These are phyloP conservation scores for Zymoseptoria brevis DNA, from an alignment of 2,329 filamentous ascomycete species.

Conservation along the genomic window DNA sequence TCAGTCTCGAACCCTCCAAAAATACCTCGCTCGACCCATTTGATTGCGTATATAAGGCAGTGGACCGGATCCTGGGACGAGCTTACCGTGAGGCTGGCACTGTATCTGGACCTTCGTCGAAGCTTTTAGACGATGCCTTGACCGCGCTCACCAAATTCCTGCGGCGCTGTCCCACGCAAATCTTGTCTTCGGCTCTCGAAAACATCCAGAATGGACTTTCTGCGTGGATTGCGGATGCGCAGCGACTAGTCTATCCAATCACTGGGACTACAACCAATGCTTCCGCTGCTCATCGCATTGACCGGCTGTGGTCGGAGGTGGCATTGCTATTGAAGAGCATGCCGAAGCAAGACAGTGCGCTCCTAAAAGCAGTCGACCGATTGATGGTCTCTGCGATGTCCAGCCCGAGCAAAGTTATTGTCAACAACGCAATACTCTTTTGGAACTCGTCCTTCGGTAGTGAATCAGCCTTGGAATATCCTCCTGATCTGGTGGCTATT, in stretches of 20 bases:
- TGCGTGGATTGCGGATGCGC: conserved; percentile 55
- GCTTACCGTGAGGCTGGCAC: conserved; percentile 41
- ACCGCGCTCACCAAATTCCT: conserved; percentile 24
- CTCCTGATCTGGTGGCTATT: conserved; percentile 53
- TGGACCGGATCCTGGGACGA: conserved; percentile 45
- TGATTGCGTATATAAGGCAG: conserved; percentile 56
- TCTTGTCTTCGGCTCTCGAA: conserved; percentile 49
- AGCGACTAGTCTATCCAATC: conserved; percentile 14
- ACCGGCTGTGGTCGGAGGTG: conserved; percentile 35
- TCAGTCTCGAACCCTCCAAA: conserved; percentile 31
- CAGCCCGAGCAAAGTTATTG: conserved; percentile 44
- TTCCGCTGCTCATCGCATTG: conserved; percentile 24
- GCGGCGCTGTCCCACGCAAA: conserved; percentile 34
- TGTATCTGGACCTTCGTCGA: not conserved
- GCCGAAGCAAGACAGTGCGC: conserved; percentile 49
- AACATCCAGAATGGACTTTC: conserved; percentile 55
- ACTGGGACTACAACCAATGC: not conserved
- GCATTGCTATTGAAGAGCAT: conserved; percentile 48
- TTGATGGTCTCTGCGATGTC: conserved; percentile 47
- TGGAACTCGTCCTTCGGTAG: conserved; percentile 68
- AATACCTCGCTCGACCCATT: conserved; percentile 51
- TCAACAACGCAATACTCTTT: conserved; percentile 45
- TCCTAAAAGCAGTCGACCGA: conserved; percentile 47
- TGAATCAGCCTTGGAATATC: conserved; percentile 51
- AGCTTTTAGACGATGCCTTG: conserved; percentile 7